Percentiles rank a stretch among this genome's conserved stretches.
Conservation (phyloP, 2,329 filamentous ascomycete genomes). For the Ceratocystis eucalypticola region DNA sequence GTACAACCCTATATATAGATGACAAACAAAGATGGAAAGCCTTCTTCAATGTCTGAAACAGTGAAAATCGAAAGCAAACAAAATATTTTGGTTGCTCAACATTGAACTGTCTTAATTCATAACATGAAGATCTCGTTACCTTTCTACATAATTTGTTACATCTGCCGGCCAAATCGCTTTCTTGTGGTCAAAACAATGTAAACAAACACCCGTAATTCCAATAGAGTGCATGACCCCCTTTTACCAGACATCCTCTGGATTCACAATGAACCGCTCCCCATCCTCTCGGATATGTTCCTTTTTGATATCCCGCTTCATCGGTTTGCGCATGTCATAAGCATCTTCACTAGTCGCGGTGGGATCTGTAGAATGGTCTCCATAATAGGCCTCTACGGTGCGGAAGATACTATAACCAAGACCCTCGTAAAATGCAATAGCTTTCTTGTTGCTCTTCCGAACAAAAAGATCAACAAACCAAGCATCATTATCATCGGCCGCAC, state of each 20-base stretch:
- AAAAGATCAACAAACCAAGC: constrained; percentile 96
- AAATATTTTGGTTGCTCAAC: too few species aligned
- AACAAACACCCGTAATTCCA: background rate
- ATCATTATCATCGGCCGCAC: constrained; percentile 65
- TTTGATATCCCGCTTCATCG: constrained; percentile 66
- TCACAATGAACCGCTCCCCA: constrained; percentile 65
- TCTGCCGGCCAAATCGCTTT: background rate
- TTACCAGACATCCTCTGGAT: constrained; percentile 75
- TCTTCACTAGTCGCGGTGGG: constrained; percentile 58
- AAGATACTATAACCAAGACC: constrained; percentile 87
- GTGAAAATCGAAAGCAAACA: too few species aligned
- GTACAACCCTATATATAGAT: background rate
- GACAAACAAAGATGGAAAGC: background rate
- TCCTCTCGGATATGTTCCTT: constrained; percentile 64
- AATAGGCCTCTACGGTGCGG: constrained; percentile 79
- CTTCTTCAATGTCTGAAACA: too few species aligned
- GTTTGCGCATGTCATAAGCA: constrained; percentile 94
- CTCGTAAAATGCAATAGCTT: constrained; percentile 79
- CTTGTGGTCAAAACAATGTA: too few species aligned
- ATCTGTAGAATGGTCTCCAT: constrained; percentile 65
- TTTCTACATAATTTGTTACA: background rate
- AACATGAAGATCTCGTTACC: background rate
- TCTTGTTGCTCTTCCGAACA: constrained; percentile 74
- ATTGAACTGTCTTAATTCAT: too few species aligned
- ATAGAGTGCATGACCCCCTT: background rate